Conservation (phyloP, 441 rosid species). For the Erysimum pusillum region DNA sequence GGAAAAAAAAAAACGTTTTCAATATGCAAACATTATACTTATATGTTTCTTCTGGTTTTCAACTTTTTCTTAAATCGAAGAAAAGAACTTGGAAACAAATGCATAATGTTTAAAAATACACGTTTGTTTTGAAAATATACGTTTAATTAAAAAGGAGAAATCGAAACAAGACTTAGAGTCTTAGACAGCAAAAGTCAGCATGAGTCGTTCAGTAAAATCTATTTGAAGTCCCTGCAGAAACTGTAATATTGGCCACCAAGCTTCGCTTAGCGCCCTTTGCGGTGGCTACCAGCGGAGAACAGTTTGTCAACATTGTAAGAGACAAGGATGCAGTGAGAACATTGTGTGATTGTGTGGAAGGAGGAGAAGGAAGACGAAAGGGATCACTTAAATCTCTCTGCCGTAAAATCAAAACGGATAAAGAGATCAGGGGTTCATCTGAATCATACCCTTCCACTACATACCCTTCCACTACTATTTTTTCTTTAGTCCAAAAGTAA, state of each 20-base stretch:
- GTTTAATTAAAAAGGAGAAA: too few relatives aligned
- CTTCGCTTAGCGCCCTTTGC: slow-evolving; percentile 70
- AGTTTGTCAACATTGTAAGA: slow-evolving; percentile 65
- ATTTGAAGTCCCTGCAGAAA: slow-evolving; percentile 69
- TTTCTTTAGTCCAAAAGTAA: background rate
- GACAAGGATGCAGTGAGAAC: slow-evolving; percentile 66
- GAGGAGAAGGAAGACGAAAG: slow-evolving; percentile 53
- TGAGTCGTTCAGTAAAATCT: slow-evolving; percentile 86
- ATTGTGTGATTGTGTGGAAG: slow-evolving; percentile 49
- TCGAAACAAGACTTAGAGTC: background rate
- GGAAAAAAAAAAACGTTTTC: too few relatives aligned
- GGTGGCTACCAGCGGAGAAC: slow-evolving; percentile 75
- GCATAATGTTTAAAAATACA: too few relatives aligned
- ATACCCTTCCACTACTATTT: background rate
- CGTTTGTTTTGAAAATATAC: too few relatives aligned
- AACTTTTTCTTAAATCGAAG: too few relatives aligned
- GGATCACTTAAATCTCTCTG: background rate
- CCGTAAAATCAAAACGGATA: background rate
- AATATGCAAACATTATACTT: too few relatives aligned
- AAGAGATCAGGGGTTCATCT: background rate
- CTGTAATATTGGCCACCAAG: slow-evolving; percentile 62
- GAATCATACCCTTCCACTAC: background rate
- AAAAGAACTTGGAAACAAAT: too few relatives aligned
- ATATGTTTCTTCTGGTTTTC: too few relatives aligned
- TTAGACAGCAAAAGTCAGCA: slow-evolving; percentile 78